Base-by-base conservation (phyloP, 192 early-diverging fungal species). In the Coemansia sp. region DNA sequence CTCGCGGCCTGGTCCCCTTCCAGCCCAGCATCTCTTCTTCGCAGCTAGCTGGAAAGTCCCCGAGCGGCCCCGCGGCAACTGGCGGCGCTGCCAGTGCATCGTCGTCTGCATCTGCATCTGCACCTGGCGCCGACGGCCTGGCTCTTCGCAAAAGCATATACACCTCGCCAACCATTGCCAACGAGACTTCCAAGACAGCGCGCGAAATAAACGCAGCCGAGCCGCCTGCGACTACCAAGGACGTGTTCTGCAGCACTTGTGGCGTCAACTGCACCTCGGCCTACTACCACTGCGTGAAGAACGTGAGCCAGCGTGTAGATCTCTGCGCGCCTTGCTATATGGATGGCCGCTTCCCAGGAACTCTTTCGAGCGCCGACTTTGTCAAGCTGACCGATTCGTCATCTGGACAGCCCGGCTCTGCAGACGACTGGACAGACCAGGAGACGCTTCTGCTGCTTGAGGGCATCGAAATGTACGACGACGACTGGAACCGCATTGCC, bases 261-360 rank as follows among this genome's bases (percentile, higher is more conserved):
- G 88, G 86, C 6, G 86, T 87, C 16, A 91, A 92, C 57, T 97
- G 95, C 66, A 89, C 87, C 18, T 50, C 71, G 35, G 70, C 82
- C 19, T 83, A 92, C 45, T 99, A 96, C 77, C 93, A 95, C 72
- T 87, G 86, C 72, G 67, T 88, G 22, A 92, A 92, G 71, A 82
- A 61, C 16, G 71, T 82, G 61, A 81, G 78, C 14, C 70, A 69
- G 47, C 58, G 88, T 62, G 68, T 90, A 39, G 89, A 92, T 63
- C 70, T 99, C 14, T 99, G 97, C 64, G 65, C 85, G 20, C 86
- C 85, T 58, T 99, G 97, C 82, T 99, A 89, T 69, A 45, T 87
- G n/a, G 92, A 95, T 61, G 95, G 95, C 22, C 89, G 93, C 14
- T 99, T 95, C 82, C 89, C 97, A 6, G 85, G 91, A 18, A 82